Conservation (phyloP, 2,329 filamentous ascomycete genomes). For the Didymosphaeria variabile region DNA sequence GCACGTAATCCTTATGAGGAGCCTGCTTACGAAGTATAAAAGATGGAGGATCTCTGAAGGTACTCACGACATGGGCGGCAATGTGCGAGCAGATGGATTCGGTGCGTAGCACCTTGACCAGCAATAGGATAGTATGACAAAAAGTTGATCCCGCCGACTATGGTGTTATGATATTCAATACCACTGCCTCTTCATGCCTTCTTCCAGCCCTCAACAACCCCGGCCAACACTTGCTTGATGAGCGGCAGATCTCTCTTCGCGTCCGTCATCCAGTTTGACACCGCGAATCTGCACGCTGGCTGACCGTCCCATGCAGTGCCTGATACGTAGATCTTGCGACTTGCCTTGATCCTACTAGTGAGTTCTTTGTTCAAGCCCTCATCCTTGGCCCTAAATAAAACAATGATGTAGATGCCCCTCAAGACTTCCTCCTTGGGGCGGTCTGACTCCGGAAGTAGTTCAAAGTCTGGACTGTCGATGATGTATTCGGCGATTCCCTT, state of each 20-base stretch:
- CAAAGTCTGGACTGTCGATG: slow-evolving; percentile 67
- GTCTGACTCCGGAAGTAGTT: slow-evolving; percentile 66
- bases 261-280: slow-evolving; percentile 85
- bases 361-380: slow-evolving; percentile 70
- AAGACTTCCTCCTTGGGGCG: slow-evolving; percentile 53
- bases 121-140: background rate
- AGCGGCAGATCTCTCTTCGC: slow-evolving; percentile 71
- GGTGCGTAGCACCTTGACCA: no score
- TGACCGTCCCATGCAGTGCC: slow-evolving; percentile 79
- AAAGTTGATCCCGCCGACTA: background rate
- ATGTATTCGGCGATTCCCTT: slow-evolving; percentile 73
- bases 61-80: no score
- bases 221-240: slow-evolving; percentile 69
- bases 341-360: slow-evolving; percentile 76
- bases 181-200: background rate
- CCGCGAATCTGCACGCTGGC: slow-evolving; percentile 81
- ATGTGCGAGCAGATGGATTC: background rate
- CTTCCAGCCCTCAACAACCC: slow-evolving; percentile 32
- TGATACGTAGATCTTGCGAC: slow-evolving; percentile 80
- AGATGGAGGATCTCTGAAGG: slow-evolving; percentile 55
- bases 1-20: slow-evolving; percentile 59
- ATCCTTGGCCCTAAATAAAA: slow-evolving; percentile 79
- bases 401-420: slow-evolving; percentile 71
- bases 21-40: slow-evolving; percentile 57
- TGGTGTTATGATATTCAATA: background rate